Percentiles rank a stretch among this genome's conserved stretches.
phyloP scores from a whole-genome alignment of 768 basidiomycete genomes.

The Filobasidium floriforme region DNA sequence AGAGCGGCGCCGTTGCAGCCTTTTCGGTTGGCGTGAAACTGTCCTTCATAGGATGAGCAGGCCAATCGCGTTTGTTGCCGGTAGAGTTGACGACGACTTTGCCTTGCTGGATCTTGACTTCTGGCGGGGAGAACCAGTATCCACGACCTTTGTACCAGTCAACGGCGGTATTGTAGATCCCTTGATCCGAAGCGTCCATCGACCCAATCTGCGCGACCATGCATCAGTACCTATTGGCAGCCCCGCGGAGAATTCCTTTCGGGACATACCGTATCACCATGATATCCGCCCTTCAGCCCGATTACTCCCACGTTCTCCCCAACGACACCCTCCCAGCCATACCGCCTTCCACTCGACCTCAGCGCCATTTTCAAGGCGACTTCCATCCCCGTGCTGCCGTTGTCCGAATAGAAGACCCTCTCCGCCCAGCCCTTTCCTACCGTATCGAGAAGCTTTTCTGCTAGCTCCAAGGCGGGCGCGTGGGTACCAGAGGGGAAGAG shows the following conservation, averaged over 20 bases:
- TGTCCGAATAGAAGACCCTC: conserved; percentile 85
- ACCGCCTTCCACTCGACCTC: conserved; percentile 49
- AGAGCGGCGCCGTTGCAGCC: conserved; percentile 11
- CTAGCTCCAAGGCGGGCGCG: conserved; percentile 71
- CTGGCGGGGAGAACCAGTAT: conserved; percentile 86
- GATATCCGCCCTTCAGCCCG: conserved; percentile 86
- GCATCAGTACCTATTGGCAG: conserved; percentile 4
- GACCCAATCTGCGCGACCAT: conserved; percentile 57
- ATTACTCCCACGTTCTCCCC: conserved; percentile 60
- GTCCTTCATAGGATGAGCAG: conserved; percentile 23
- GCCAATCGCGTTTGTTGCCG: conserved; percentile 34
- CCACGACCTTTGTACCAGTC: conserved; percentile 94
- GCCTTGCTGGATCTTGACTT: conserved; percentile 62
- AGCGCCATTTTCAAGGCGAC: conserved; percentile 97
- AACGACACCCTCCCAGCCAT: conserved; percentile 39
- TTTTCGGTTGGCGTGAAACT: background rate
- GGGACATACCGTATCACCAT: conserved; percentile 68
- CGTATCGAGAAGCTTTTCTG: conserved; percentile 62
- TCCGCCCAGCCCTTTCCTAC: conserved; percentile 87
- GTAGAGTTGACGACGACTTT: conserved; percentile 38
- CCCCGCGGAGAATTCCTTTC: background rate
- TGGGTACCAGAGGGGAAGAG: conserved; percentile 88
- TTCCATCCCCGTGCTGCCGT: conserved; percentile 94
- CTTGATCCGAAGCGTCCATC: conserved; percentile 85
- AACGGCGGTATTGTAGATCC: conserved; percentile 69